Evolutionary conservation across 1,139 yeast genomes (phyloP).

Genomic region (Debaryomycetaceae sp.): DNA sequence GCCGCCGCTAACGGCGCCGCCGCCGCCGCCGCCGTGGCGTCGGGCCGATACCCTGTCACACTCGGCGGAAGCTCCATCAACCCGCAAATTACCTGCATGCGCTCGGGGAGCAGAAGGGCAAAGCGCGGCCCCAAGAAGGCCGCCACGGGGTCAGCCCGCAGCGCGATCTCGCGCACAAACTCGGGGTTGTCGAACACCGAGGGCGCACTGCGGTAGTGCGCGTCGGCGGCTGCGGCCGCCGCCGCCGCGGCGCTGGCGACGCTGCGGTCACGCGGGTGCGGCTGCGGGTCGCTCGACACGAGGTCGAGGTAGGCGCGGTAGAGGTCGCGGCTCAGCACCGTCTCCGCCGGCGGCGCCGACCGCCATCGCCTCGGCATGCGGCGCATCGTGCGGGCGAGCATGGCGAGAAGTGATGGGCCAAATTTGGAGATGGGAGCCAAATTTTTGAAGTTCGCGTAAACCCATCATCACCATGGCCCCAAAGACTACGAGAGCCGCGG

Average conservation of each 20-base stretch:
- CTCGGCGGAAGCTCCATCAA: slow-evolving; percentile 12
- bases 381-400: too few relatives aligned
- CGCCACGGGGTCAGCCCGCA: slow-evolving; percentile 10
- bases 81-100: slow-evolving; percentile 20
- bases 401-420: too few relatives aligned
- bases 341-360: slow-evolving; percentile 2
- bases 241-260: background rate
- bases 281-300: background rate
- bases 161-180: slow-evolving; percentile 21
- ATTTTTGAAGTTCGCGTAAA: too few relatives aligned
- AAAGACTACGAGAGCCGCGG: too few relatives aligned
- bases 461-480: too few relatives aligned
- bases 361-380: slow-evolving; percentile 12
- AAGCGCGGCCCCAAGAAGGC: slow-evolving; percentile 17
- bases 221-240: slow-evolving; percentile 1
- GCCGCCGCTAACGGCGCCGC: slow-evolving; percentile 4
- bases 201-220: slow-evolving; percentile 3
- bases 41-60: slow-evolving; percentile 5
- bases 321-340: slow-evolving; percentile 17
- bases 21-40: background rate
- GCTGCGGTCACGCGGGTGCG: slow-evolving; percentile 1
- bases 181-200: slow-evolving; percentile 1
- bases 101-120: slow-evolving; percentile 20
- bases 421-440: too few relatives aligned
- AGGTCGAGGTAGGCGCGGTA: slow-evolving; percentile 9